These are phyloP conservation scores for Fistulinella cinereoalba DNA, from an alignment of 1,284 basidiomycete genomes.

Conservation along the genomic window DNA sequence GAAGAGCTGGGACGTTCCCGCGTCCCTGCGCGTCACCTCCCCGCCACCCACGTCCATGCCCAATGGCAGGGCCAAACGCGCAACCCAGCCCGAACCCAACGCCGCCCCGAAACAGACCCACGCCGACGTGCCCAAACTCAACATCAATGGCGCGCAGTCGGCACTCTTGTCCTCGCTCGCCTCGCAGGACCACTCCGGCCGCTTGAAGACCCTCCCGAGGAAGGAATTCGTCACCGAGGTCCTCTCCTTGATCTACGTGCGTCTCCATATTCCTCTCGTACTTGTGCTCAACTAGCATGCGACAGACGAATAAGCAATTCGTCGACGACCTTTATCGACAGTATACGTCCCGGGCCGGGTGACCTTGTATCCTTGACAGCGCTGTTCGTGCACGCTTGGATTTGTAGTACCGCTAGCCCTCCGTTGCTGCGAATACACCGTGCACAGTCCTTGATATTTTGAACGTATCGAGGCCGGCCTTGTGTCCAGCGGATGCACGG, in stretches of 20 bases:
- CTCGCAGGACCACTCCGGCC: constrained; percentile 16
- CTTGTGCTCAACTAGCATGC: constrained; percentile 5
- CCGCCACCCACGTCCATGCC: constrained; percentile 12
- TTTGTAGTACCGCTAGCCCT: constrained; percentile 14
- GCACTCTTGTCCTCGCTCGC: constrained; percentile 32
- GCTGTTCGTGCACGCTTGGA: constrained; percentile 5
- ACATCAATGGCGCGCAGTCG: constrained; percentile 25
- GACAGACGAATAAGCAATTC: constrained; percentile 49
- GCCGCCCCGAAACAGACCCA: constrained; percentile 6
- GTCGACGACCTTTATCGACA: constrained; percentile 50
- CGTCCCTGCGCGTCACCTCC: constrained; percentile 15
- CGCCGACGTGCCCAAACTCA: constrained; percentile 14
- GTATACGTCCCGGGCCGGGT: constrained; percentile 37
- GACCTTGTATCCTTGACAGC: constrained; percentile 12
- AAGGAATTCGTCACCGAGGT: constrained; percentile 69
- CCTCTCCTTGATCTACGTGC: constrained; percentile 65
- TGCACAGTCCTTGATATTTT: too few relatives aligned
- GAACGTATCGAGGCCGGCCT: too few relatives aligned
- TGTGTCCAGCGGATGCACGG: too few relatives aligned
- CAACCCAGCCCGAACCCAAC: constrained; percentile 6
- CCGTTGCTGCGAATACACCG: constrained; percentile 18
- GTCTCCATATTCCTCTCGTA: constrained; percentile 25
- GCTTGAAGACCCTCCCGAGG: constrained; percentile 38
- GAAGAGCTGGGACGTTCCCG: constrained; percentile 56
- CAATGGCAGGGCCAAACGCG: constrained; percentile 25